A percentile compares a stretch with the other conserved stretches of the same genome.
phyloP scores from a whole-genome alignment of 1,284 basidiomycete species.

The Fomes fomentarius region DNA sequence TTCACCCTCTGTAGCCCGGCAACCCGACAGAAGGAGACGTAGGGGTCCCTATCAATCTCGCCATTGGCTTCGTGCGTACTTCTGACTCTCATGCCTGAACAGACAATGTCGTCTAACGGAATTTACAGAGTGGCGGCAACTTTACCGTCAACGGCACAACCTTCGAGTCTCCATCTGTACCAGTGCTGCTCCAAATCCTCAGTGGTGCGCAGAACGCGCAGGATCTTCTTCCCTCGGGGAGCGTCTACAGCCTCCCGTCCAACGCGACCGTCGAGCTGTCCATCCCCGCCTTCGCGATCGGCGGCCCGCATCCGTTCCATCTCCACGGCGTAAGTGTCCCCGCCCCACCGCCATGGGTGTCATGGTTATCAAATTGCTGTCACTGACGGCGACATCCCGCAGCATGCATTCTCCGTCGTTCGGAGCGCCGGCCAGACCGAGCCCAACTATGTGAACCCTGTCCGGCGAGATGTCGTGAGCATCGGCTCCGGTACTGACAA shows the following conservation, averaged over 20 bases:
- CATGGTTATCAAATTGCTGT: neutral
- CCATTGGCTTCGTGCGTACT: conserved; percentile 29
- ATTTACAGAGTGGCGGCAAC: conserved; percentile 16
- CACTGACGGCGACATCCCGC: too few species aligned
- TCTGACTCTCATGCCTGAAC: neutral
- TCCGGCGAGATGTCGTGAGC: conserved; percentile 31
- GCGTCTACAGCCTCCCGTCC: conserved; percentile 33
- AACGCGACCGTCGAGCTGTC: conserved; percentile 41
- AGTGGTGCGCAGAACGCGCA: conserved; percentile 34
- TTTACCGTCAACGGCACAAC: conserved; percentile 34
- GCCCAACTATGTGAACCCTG: conserved; percentile 44
- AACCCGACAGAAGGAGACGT: too few species aligned
- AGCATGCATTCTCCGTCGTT: conserved; percentile 30
- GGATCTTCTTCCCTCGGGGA: conserved; percentile 37
- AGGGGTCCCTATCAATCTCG: conserved; percentile 35
- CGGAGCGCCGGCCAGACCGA: conserved; percentile 21
- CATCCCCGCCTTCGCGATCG: conserved; percentile 35
- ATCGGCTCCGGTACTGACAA: conserved; percentile 26
- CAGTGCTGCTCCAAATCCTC: conserved; percentile 42
- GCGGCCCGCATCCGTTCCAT: conserved; percentile 44
- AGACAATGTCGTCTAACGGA: neutral
- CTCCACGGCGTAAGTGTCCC: conserved; percentile 40
- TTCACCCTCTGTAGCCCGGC: too few species aligned
- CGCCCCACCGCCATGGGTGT: too few species aligned
- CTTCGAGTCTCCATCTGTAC: conserved; percentile 34